Evolutionary conservation across 2,329 filamentous ascomycete genomes (phyloP).

Genomic region (Hymenoscyphus salicellus): DNA sequence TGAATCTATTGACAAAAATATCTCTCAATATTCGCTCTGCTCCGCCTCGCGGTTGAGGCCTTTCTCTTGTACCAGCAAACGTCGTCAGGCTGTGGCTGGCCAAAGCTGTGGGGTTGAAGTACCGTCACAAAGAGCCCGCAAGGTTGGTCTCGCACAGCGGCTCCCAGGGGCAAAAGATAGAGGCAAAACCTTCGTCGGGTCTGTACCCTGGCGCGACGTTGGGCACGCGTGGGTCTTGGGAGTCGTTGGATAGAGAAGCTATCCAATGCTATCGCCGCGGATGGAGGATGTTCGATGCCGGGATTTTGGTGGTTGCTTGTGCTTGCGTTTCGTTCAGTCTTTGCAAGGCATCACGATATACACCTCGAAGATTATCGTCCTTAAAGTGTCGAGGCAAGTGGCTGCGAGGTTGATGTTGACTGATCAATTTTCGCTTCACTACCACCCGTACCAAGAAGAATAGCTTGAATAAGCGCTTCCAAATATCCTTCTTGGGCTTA

Average conservation of each 20-base stretch:
- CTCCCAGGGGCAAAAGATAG: not conserved
- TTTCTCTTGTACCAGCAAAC: not conserved
- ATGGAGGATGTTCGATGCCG: not conserved
- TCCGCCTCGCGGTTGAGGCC: not conserved
- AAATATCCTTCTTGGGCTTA: not conserved
- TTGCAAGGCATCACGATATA: not conserved
- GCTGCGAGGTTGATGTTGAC: no score
- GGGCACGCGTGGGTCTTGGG: not conserved
- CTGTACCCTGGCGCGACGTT: not conserved
- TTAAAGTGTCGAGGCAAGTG: no score
- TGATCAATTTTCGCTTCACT: no score
- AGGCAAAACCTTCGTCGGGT: no score
- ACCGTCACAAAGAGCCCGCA: conserved; percentile 5
- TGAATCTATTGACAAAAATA: not conserved
- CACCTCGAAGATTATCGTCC: not conserved
- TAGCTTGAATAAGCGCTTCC: not conserved
- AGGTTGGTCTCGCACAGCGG: not conserved
- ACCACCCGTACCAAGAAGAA: not conserved
- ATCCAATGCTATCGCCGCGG: not conserved
- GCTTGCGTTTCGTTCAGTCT: not conserved
- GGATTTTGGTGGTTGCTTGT: not conserved
- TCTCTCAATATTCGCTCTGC: not conserved
- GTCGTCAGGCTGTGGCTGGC: not conserved
- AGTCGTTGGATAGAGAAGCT: not conserved
- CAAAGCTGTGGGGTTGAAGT: not conserved